A percentile compares a stretch with the other conserved stretches of the same genome.
These are phyloP conservation scores for Hirsutella rhossiliensis DNA, from an alignment of 2,329 filamentous ascomycete species.

Conservation along the genomic window DNA sequence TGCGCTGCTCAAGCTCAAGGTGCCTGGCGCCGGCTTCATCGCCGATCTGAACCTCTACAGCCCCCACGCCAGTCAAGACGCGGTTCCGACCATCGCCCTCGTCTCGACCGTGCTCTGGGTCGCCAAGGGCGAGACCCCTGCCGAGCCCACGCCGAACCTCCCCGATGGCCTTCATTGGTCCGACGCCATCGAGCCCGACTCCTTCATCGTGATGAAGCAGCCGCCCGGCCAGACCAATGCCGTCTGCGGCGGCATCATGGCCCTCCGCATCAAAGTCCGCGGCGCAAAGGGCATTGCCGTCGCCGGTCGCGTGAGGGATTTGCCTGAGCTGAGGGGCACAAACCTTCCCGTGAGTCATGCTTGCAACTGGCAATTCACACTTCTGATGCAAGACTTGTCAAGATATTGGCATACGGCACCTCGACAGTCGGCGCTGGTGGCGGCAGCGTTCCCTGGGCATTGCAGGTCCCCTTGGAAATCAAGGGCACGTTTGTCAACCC, in stretches of 20 bases:
- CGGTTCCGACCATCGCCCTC: slow-evolving; percentile 29
- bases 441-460: slow-evolving; percentile 43
- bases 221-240: slow-evolving; percentile 55
- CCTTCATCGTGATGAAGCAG: slow-evolving; percentile 56
- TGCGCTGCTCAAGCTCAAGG: slow-evolving; percentile 57
- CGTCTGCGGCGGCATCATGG: slow-evolving; percentile 68
- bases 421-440: slow-evolving; percentile 47
- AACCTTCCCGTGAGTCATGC: slow-evolving; percentile 39
- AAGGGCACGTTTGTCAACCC: slow-evolving; percentile 28
- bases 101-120: slow-evolving; percentile 53
- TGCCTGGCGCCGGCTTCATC: slow-evolving; percentile 54
- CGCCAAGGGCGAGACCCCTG: slow-evolving; percentile 34
- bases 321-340: slow-evolving; percentile 44
- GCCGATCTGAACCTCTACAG: slow-evolving; percentile 36
- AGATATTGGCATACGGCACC: slow-evolving; percentile 44
- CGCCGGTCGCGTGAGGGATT: slow-evolving; percentile 54
- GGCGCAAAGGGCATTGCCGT: slow-evolving; percentile 52
- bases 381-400: background rate
- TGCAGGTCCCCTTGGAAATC: slow-evolving; percentile 31
- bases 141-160: slow-evolving; percentile 32
- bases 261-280: slow-evolving; percentile 51
- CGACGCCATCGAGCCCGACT: slow-evolving; percentile 47
- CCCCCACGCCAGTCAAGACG: slow-evolving; percentile 11
- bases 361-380: background rate
- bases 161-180: slow-evolving; percentile 53